These are phyloP conservation scores for Calonectria leucothoes DNA, from an alignment of 2,329 filamentous ascomycete genomes.

Conservation along the genomic window DNA sequence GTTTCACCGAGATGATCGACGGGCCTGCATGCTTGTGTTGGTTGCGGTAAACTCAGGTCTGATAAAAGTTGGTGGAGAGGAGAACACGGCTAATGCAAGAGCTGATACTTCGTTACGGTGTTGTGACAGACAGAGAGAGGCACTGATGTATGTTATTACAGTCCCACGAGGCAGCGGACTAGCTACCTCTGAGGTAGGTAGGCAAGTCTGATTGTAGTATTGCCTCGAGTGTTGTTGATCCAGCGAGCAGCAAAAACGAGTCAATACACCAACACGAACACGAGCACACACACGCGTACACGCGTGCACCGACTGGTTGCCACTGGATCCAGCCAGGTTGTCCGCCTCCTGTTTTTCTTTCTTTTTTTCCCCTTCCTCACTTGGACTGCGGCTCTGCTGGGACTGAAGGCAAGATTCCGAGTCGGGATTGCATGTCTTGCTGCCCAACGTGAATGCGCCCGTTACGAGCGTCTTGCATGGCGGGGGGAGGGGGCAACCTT, in stretches of 20 bases:
- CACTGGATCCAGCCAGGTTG: not conserved
- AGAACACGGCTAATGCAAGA: not conserved
- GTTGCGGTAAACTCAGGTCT: too few relatives aligned
- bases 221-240: not conserved
- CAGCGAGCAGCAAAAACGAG: not conserved
- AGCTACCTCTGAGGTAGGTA: too few relatives aligned
- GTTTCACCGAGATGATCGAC: too few relatives aligned
- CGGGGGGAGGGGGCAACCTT: not conserved
- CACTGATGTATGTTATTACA: too few relatives aligned
- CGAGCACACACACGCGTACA: not conserved
- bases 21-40: too few relatives aligned
- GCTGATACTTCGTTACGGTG: not conserved
- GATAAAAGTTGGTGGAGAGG: not conserved
- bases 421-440: not conserved
- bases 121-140: too few relatives aligned
- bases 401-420: not conserved
- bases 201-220: not conserved
- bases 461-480: not conserved
- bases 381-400: not conserved
- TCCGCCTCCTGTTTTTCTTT: not conserved
- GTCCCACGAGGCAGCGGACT: too few relatives aligned
- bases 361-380: not conserved
- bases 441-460: not conserved
- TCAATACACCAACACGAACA: not conserved
- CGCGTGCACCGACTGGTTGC: not conserved